Evolutionary conservation across 2,329 filamentous ascomycete species (phyloP), one percentile per base, ranked within the genome.

Genomic region (Balansia obtecta): DNA sequence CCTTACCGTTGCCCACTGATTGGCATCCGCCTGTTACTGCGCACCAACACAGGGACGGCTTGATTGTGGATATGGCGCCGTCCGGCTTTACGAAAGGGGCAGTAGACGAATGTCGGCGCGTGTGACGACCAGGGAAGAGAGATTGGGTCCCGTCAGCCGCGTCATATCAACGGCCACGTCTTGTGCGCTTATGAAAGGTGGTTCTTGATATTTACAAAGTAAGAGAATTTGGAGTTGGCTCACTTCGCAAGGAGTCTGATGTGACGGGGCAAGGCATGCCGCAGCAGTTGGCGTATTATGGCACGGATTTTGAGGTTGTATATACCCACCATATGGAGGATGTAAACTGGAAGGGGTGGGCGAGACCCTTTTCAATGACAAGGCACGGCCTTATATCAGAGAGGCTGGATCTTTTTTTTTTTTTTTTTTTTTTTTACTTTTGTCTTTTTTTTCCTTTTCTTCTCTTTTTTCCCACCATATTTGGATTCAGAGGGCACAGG

Each of bases 321-420:
- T 50, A 52, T 48, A 52, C 48, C 40, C 40, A 41, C 7, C 27
- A 34, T 42, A 27, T 48, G 48, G 39, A 45, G 44, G 48, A 50
- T 27, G 13, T 51, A 51, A 34, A 51, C n/a, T 10, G 30, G 39
- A 33, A 51, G 45, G 40, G 13, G 30, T 11, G 45, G 18, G 34
- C 27, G 27, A 13, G 15, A 44, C 16, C 37, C n/a, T 27, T 27
- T 7, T 12, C 3, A n/a, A n/a, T 8, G 10, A 30, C 22, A 16
- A 33, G 34, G 48, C 48, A 34, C 22, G 13, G 45, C 27, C 16
- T 18, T 13, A 13, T 20, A 45, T 30, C 30, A 50, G 42, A 50
- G 34, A 12, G 37, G 13, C 48, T 16, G 37, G 9, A 27, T 50
- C 33, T 32, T 8, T 39, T 30, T 30, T 15, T 9, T 45, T 45